phyloP scores from a whole-genome alignment of 768 basidiomycete genomes.

The Xerocomellus dryophilus region DNA sequence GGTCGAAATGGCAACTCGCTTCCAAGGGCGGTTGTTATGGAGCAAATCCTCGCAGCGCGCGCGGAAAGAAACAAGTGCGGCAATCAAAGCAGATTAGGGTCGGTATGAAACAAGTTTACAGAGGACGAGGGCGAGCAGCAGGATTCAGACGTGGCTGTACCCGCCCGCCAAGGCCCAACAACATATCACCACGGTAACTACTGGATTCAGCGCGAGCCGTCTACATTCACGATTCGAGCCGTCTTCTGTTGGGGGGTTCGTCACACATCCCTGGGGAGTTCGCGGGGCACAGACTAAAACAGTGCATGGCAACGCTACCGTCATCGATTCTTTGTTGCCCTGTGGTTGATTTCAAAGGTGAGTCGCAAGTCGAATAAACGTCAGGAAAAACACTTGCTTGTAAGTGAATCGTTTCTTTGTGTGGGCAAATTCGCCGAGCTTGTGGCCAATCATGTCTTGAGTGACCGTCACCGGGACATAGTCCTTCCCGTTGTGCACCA shows the following conservation, averaged over 20 bases:
- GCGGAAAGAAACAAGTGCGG: background rate
- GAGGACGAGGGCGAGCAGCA: conserved; percentile 1
- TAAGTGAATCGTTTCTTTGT: conserved; percentile 86
- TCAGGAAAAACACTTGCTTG: conserved; percentile 54
- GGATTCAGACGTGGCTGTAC: conserved; percentile 18
- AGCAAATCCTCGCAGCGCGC: background rate
- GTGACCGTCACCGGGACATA: conserved; percentile 83
- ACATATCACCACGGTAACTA: conserved; percentile 33
- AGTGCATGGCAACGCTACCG: background rate
- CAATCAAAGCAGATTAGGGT: background rate
- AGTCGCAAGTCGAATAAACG: background rate
- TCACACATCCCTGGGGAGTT: background rate
- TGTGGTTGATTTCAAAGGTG: conserved; percentile 12
- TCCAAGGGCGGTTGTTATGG: background rate
- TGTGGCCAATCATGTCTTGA: conserved; percentile 99
- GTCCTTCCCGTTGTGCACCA: conserved; percentile 93
- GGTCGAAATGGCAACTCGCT: background rate
- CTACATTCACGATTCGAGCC: background rate
- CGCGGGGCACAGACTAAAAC: background rate
- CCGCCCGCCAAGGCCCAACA: conserved; percentile 22
- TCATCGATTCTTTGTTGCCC: conserved; percentile 41
- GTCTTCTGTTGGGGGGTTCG: background rate
- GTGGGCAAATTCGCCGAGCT: conserved; percentile 90
- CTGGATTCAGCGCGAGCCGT: background rate
- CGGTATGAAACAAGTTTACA: background rate